Percentiles rank a stretch among this genome's conserved stretches.
phyloP scores from a whole-genome alignment of 2,329 filamentous ascomycete genomes.

The Alternaria hordeiaustralica region DNA sequence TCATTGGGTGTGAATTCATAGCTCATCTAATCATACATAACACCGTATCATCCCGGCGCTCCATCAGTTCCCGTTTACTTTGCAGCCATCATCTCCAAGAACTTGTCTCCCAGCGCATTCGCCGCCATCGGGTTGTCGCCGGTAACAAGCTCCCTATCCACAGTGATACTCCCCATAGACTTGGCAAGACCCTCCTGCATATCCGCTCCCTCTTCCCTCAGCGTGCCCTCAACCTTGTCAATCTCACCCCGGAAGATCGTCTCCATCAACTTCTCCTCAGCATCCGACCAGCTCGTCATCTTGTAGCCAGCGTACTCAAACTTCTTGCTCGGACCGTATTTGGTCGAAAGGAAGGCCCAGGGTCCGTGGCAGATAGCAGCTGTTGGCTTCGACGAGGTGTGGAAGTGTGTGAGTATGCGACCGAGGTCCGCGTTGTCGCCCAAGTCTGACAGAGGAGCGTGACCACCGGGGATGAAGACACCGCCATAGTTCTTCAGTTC shows the following conservation, averaged over 20 bases:
- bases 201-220: conserved; percentile 51
- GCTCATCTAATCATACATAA: neutral
- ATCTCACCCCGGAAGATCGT: conserved; percentile 52
- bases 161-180: conserved; percentile 51
- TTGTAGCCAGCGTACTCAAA: conserved; percentile 57
- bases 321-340: conserved; percentile 37
- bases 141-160: conserved; percentile 51
- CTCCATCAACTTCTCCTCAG: conserved; percentile 57
- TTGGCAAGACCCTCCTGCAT: conserved; percentile 53
- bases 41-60: neutral
- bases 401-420: conserved; percentile 52
- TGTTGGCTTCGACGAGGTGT: conserved; percentile 51
- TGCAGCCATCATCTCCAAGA: conserved; percentile 40
- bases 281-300: conserved; percentile 55
- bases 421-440: conserved; percentile 53
- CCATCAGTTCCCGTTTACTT: neutral
- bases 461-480: conserved; percentile 56
- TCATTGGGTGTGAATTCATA: neutral
- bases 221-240: conserved; percentile 50
- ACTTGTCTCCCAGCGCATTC: conserved; percentile 41
- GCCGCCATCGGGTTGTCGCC: conserved; percentile 44
- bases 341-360: conserved; percentile 54
- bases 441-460: conserved; percentile 53
- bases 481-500: conserved; percentile 51
- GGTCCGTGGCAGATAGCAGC: conserved; percentile 57